phyloP scores from a whole-genome alignment of 441 rosid genomes.

The Adansonia gregorii region DNA sequence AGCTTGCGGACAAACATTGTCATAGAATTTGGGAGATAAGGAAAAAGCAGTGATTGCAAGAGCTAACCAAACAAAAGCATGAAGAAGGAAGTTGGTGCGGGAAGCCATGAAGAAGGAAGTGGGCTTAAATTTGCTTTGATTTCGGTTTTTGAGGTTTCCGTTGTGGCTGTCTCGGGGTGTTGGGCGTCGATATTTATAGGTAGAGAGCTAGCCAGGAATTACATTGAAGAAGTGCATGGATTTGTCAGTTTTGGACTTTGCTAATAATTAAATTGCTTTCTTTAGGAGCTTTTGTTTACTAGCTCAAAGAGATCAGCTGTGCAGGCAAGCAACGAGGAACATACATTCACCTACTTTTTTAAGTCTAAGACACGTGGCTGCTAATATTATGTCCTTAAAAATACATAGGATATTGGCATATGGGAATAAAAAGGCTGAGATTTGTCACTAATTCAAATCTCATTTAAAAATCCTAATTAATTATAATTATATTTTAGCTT shows the following conservation, averaged over 20 bases:
- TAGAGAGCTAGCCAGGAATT: neutral
- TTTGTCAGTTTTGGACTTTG: neutral
- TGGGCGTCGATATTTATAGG: neutral
- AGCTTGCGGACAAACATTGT: neutral
- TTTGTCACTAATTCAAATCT: too few relatives aligned
- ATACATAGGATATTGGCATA: neutral
- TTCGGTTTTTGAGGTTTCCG: neutral
- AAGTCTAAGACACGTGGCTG: neutral
- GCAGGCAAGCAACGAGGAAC: neutral
- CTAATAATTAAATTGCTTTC: neutral
- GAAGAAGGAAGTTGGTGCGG: neutral
- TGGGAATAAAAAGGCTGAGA: too few relatives aligned
- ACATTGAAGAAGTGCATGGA: neutral
- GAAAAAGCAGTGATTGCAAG: neutral
- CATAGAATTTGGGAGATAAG: constrained; percentile 44
- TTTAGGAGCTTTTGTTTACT: neutral
- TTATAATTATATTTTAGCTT: too few relatives aligned
- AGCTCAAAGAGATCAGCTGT: neutral
- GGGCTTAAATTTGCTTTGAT: neutral
- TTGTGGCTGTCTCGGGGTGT: neutral
- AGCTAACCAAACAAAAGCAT: neutral
- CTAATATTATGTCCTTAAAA: neutral
- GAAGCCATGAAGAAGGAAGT: neutral
- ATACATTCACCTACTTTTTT: too few relatives aligned
- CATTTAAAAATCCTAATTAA: neutral